Percentiles rank a stretch among this genome's conserved stretches.
These are phyloP conservation scores for Nicotiana tabacum DNA, from an alignment of 257 asterid genomes.

Conservation along the genomic window DNA sequence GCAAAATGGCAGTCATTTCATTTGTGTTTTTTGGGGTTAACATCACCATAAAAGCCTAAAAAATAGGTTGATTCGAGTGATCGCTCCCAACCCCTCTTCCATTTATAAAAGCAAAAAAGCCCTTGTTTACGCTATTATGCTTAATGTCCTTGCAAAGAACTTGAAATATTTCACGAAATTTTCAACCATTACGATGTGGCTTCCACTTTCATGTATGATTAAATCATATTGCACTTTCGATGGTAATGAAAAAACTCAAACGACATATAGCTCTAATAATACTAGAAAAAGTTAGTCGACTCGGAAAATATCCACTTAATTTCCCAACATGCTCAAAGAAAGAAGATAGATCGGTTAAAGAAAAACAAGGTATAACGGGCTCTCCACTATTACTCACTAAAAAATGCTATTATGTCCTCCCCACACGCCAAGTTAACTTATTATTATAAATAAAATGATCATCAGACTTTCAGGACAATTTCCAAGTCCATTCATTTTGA, in stretches of 20 bases:
- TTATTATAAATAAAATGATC: too few species aligned
- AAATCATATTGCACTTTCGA: not conserved
- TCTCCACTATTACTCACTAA: too few species aligned
- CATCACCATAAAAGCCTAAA: not conserved
- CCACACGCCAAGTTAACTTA: too few species aligned
- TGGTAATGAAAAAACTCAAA: not conserved
- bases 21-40: not conserved
- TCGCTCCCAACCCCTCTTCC: not conserved
- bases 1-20: not conserved
- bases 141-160: too few species aligned
- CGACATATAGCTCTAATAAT: not conserved
- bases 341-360: too few species aligned
- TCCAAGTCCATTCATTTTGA: too few species aligned
- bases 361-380: too few species aligned
- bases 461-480: too few species aligned
- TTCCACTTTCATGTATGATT: not conserved
- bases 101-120: not conserved
- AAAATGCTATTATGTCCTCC: too few species aligned
- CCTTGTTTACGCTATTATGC: not conserved
- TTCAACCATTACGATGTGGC: not conserved
- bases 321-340: too few species aligned
- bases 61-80: not conserved
- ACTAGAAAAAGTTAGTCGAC: not conserved
- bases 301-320: too few species aligned
- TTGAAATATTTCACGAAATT: not conserved